phyloP scores from a whole-genome alignment of 345 rosid genomes.

The Trapa bicornis region DNA sequence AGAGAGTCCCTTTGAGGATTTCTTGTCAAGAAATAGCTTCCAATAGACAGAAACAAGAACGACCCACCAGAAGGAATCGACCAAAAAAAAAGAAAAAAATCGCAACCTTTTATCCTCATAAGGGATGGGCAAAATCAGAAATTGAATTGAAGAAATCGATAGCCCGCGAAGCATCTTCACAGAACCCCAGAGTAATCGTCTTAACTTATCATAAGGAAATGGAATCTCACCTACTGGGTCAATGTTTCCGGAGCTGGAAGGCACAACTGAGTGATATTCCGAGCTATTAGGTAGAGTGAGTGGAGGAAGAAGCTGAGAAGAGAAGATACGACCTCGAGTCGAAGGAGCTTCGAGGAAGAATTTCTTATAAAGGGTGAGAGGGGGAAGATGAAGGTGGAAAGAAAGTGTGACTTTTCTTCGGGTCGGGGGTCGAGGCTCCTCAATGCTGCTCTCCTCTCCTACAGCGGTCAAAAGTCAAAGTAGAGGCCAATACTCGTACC shows the following conservation, averaged over 20 bases:
- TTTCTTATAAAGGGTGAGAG: neutral
- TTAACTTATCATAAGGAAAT: neutral
- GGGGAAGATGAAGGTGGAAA: constrained; percentile 36
- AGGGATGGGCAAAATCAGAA: neutral
- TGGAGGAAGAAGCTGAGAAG: neutral
- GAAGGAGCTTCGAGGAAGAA: constrained; percentile 2
- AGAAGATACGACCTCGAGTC: neutral
- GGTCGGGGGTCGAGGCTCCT: neutral
- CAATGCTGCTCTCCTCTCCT: constrained; percentile 4
- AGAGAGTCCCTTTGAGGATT: too few species aligned
- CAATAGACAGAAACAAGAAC: neutral
- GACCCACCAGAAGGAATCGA: neutral
- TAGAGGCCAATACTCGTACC: neutral
- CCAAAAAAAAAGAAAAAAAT: neutral
- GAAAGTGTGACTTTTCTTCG: constrained; percentile 58
- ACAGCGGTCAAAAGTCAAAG: constrained; percentile 49
- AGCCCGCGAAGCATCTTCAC: neutral
- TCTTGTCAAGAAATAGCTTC: neutral
- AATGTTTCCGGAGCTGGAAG: neutral
- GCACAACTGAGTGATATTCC: neutral
- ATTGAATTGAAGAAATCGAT: neutral
- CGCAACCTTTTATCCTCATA: neutral
- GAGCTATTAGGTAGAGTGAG: neutral
- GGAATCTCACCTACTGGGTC: neutral
- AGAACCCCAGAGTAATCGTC: neutral